These are phyloP conservation scores for Salix caprea DNA, from an alignment of 345 rosid species.

Conservation along the genomic window DNA sequence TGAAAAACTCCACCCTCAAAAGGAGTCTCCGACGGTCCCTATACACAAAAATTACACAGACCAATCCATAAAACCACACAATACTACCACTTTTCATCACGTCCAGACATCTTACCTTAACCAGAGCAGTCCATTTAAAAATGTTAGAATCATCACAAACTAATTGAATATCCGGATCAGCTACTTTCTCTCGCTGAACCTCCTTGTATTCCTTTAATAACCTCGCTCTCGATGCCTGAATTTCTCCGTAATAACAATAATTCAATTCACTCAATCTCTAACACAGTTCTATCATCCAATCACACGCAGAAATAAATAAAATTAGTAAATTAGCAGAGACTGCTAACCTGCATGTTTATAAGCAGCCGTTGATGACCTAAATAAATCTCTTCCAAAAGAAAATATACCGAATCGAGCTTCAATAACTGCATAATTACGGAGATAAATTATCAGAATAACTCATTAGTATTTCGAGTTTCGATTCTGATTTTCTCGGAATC, in stretches of 20 bases:
- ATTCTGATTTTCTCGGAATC: not conserved
- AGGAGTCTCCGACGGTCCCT: constrained; percentile 99
- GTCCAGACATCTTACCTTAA: constrained; percentile 51
- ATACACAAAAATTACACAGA: not conserved
- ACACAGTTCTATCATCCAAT: not conserved
- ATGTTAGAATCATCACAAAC: constrained; percentile 94
- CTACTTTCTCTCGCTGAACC: constrained; percentile 86
- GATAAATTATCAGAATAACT: not conserved
- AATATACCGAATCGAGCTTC: not conserved
- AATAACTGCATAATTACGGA: not conserved
- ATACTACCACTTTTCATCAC: not conserved
- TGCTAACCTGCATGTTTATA: not conserved
- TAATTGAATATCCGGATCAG: constrained; percentile 91
- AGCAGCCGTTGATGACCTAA: not conserved
- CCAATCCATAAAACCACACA: constrained; percentile 11
- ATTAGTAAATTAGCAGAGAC: not conserved
- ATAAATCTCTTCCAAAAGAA: not conserved
- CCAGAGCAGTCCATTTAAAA: constrained; percentile 97
- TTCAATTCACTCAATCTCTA: not conserved
- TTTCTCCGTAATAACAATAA: not conserved
- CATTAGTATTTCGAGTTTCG: not conserved
- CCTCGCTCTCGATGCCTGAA: constrained; percentile 90
- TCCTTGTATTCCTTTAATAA: constrained; percentile 95
- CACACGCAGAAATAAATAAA: not conserved
- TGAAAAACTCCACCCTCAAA: constrained; percentile 96